A percentile compares a stretch with the other conserved stretches of the same genome.
Conservation (phyloP, 1,284 basidiomycete species). For the Melampsora occidentalis region DNA sequence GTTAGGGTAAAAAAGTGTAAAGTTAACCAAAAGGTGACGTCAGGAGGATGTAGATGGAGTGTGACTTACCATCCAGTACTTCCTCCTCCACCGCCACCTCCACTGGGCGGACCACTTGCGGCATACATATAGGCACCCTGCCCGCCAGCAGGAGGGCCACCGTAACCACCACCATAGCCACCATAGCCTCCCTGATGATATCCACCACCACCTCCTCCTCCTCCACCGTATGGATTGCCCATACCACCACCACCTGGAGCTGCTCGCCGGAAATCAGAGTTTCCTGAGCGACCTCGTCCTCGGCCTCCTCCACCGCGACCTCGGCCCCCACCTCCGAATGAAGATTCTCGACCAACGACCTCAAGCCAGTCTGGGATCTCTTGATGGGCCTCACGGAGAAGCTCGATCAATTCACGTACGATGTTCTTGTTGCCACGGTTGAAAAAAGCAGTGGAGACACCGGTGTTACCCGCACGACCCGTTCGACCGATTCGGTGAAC, state of each 20-base stretch:
- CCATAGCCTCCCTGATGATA: conserved; percentile 21
- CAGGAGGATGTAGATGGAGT: conserved; percentile 18
- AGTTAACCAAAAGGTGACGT: conserved; percentile 1
- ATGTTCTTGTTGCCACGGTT: conserved; percentile 89
- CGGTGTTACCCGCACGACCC: conserved; percentile 98
- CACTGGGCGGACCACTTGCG: conserved; percentile 48
- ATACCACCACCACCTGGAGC: conserved; percentile 52
- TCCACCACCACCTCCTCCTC: conserved; percentile 30
- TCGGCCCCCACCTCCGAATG: conserved; percentile 43
- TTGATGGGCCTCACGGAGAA: conserved; percentile 94
- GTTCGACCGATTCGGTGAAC: conserved; percentile 99
- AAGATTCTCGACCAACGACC: conserved; percentile 38
- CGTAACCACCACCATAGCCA: conserved; percentile 24
- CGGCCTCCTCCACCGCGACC: conserved; percentile 58
- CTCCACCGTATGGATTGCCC: conserved; percentile 52
- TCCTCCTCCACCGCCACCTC: conserved; percentile 50
- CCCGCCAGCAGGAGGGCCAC: conserved; percentile 48
- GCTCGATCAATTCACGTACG: conserved; percentile 82
- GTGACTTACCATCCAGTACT: conserved; percentile 45
- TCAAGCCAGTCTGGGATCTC: conserved; percentile 88
- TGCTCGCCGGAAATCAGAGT: conserved; percentile 58
- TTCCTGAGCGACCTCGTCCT: conserved; percentile 62
- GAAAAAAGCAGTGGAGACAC: conserved; percentile 87
- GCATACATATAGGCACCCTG: conserved; percentile 45
- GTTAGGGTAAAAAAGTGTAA: too few relatives aligned